Conservation (phyloP, 805 yeast genomes). For the Ogataea trehalophila region DNA sequence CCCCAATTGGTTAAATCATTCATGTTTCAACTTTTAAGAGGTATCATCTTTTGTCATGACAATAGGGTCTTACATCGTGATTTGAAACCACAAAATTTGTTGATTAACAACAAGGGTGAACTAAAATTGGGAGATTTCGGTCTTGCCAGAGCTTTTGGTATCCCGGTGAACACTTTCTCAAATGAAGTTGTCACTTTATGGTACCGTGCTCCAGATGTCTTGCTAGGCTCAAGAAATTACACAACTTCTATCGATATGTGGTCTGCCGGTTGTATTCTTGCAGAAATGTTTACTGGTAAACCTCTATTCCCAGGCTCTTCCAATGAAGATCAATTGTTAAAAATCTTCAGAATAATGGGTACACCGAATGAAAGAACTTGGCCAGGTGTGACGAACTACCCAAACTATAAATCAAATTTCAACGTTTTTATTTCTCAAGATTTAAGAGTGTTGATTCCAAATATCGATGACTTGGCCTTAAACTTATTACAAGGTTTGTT, state of each 20-base stretch:
- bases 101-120: conserved; percentile 86
- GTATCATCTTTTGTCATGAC: conserved; percentile 83
- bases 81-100: conserved; percentile 90
- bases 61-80: conserved; percentile 81
- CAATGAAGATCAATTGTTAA: conserved; percentile 90
- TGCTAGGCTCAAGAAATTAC: conserved; percentile 91
- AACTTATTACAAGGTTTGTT: conserved; percentile 56
- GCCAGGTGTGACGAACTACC: conserved; percentile 92
- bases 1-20: conserved; percentile 76
- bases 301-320: conserved; percentile 96
- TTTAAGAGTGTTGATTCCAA: conserved; percentile 61
- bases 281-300: conserved; percentile 98
- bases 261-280: conserved; percentile 98
- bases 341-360: conserved; percentile 90
- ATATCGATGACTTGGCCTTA: conserved; percentile 63
- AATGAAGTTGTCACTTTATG: conserved; percentile 97
- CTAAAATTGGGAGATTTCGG: conserved; percentile 96
- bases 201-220: conserved; percentile 97
- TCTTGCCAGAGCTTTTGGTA: conserved; percentile 94
- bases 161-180: conserved; percentile 94
- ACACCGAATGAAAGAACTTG: conserved; percentile 94
- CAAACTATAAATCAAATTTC: conserved; percentile 82
- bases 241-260: conserved; percentile 97
- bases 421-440: conserved; percentile 88
- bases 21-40: conserved; percentile 89